Base-by-base conservation (phyloP, 2,329 filamentous ascomycete species). In the Leptographium wingfieldii region DNA sequence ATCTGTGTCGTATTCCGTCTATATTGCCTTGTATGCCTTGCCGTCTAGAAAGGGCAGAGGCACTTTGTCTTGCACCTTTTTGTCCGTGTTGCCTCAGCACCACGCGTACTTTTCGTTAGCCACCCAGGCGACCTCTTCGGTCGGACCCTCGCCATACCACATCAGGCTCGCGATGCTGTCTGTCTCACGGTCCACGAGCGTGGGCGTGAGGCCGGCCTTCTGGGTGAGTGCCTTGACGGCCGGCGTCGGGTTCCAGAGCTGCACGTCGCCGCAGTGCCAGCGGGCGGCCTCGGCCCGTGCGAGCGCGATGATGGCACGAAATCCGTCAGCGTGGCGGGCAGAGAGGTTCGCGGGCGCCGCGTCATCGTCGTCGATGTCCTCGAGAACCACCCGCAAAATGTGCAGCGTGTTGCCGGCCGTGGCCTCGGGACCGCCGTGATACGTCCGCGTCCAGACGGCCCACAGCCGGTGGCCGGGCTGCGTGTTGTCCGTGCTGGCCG, bases 181-280 rank as follows among this genome's bases (percentile, higher is more conserved):
- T 56, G 72, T 73, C 59, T 90, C 82, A 40, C 88, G 74, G 2
- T 80, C 75, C 0, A 83, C 76, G 60, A 74, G 73, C 35, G 73
- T 68, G 59, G 80, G 74, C 25, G 78, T 69, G 19, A 90, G 65
- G 10, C 76, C 77, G 2, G 74, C 72, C 31, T 67, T 68, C 48
- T 76, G 71, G 1, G 85, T 72, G 49, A 86, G 66, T 19, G 70
- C 63, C 68, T 69, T 69, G 31, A 84, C 69, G 63, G 78, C 67
- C 7, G 80, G 74, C 4, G 80, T 80, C 0, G 92, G 91, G 68
- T 94, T 95, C 92, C 92, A 97, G 57, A 92, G 76, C 69, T 91
- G 81, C 3, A 96, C 82, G 54, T 82, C 78, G 49, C 78, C 76
- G 73, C 90, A 83, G 53, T 80, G 75, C 87, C 89, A 95, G 60